Conservation (phyloP, 2,329 filamentous ascomycete species). For the Aspergillus sp. region DNA sequence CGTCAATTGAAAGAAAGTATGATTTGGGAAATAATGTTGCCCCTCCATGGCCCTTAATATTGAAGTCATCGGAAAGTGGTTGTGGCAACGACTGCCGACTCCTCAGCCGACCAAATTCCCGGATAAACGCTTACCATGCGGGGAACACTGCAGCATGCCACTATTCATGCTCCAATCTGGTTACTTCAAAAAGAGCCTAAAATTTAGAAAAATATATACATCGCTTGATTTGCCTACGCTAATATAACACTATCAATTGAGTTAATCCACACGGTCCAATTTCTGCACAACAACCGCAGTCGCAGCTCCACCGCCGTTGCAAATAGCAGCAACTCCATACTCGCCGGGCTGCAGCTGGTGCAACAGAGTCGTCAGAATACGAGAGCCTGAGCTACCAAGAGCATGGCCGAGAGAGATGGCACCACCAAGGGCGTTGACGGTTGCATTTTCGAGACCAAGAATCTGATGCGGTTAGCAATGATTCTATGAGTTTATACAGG, state of each 20-base stretch:
- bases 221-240: not conserved
- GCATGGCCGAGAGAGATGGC: slow-evolving; percentile 92
- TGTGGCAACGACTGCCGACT: slow-evolving; percentile 16
- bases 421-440: slow-evolving; percentile 84
- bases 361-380: slow-evolving; percentile 84
- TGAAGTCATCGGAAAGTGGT: slow-evolving; percentile 1
- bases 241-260: not conserved
- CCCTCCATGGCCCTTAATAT: not conserved
- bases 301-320: slow-evolving; percentile 92
- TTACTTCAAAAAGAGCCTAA: not conserved
- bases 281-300: slow-evolving; percentile 89
- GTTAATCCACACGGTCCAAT: slow-evolving; percentile 55
- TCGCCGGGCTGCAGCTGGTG: slow-evolving; percentile 90
- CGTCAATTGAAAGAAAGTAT: not conserved
- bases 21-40: not conserved
- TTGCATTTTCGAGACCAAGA: slow-evolving; percentile 73
- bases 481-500: not conserved
- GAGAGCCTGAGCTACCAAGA: slow-evolving; percentile 86
- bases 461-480: slow-evolving; percentile 52
- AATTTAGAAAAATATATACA: not conserved
- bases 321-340: slow-evolving; percentile 94
- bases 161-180: not conserved
- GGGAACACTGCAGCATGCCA: not conserved
- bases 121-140: slow-evolving; percentile 12
- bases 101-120: slow-evolving; percentile 11